Evolutionary conservation across 768 basidiomycete genomes (phyloP).

Genomic region (Gymnopilus junonius): DNA sequence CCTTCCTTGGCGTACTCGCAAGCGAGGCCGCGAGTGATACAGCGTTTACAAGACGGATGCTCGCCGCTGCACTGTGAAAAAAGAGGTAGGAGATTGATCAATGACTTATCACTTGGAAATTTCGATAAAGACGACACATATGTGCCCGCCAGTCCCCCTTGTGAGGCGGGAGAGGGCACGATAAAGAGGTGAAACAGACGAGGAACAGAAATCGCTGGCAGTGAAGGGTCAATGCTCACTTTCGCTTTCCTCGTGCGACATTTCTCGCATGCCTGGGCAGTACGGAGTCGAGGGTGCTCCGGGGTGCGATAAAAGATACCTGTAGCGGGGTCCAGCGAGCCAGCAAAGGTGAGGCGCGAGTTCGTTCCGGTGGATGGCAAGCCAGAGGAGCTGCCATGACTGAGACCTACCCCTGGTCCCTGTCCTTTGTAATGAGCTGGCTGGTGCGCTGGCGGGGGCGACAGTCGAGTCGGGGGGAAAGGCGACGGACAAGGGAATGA

Average conservation of each 20-base stretch:
- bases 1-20: conserved; percentile 76
- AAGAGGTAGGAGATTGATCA: not conserved
- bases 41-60: conserved; percentile 71
- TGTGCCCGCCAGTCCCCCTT: not conserved
- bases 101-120: not conserved
- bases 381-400: not conserved
- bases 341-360: conserved; percentile 47
- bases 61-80: conserved; percentile 67
- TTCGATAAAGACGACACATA: not conserved
- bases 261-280: conserved; percentile 77
- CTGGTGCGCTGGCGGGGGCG: conserved; percentile 29
- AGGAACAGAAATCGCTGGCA: not conserved
- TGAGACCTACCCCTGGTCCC: conserved; percentile 5
- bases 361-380: not conserved
- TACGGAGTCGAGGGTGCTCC: conserved; percentile 68
- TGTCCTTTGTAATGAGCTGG: conserved; percentile 19
- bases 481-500: conserved; percentile 31
- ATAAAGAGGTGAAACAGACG: not conserved
- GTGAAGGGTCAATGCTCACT: conserved; percentile 41
- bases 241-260: conserved; percentile 77
- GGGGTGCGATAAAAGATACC: conserved; percentile 70
- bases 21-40: conserved; percentile 54
- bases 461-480: conserved; percentile 32
- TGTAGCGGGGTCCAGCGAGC: conserved; percentile 65
- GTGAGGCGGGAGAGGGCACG: not conserved